Evolutionary conservation across 192 early-diverging fungal species (phyloP), one percentile per base, ranked within the genome.

Genomic region (Podila clonocystis): DNA sequence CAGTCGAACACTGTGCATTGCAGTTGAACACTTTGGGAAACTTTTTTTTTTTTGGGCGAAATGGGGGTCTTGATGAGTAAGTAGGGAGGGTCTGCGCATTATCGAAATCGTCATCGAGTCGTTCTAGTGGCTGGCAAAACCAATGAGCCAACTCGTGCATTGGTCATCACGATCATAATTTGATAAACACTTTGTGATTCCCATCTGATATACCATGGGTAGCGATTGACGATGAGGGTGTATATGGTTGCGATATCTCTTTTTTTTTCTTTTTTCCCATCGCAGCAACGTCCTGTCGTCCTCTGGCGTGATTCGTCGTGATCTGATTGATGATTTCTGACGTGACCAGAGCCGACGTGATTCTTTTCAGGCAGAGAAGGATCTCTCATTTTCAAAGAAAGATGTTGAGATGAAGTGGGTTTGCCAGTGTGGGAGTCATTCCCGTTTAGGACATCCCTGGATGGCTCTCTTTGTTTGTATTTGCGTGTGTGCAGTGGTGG

Each of bases 281-380:
- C 9, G 9, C 41, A 41, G 1, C 41, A 15, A 15, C n/a, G n/a
- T 9, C 22, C 5, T n/a, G 19, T 24, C 24, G 52, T n/a, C 31
- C 24, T 69, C 74, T 79, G 76, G 69, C 76, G 76, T 79, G 76
- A 79, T 72, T 63, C 38, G 50, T 78, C 69, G 75, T 63, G 69
- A 70, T 77, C 63, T 59, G 61, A 28, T 50, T 58, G 61, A 28
- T 50, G 48, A 48, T 52, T 52, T 55, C 45, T 58, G 50, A 45
- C 58, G 30, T 72, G 34, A 34, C 36, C 33, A 31, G 36, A 45
- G 52, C 26, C n/a, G 15, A 45, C 41, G 41, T 45, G 41, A 45
- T 28, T 50, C 22, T 17, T 50, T 65, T 34, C 20, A 26, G 34
- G 34, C 48, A 38, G 26, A 24, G 20, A 28, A 58, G 11, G 11